These are phyloP conservation scores for Jacaranda copaia DNA, from an alignment of 257 asterid species.

Conservation along the genomic window DNA sequence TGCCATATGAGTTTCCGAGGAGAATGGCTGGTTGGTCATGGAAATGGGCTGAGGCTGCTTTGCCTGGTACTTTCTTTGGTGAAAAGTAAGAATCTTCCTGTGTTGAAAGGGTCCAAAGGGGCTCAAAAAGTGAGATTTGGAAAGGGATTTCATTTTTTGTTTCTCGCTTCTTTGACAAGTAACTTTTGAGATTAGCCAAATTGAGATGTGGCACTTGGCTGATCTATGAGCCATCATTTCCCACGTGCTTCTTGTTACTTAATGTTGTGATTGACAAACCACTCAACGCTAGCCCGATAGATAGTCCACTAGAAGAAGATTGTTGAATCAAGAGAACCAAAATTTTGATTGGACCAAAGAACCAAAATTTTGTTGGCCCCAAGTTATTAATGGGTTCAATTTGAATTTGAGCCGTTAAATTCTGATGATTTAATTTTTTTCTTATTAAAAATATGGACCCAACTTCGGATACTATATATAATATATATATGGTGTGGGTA, in stretches of 20 bases:
- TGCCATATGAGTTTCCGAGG: conserved; percentile 23
- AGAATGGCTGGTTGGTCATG: neutral
- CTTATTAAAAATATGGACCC: too few relatives aligned
- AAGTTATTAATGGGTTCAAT: too few relatives aligned
- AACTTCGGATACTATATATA: too few relatives aligned
- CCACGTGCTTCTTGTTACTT: too few relatives aligned
- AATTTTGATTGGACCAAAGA: neutral
- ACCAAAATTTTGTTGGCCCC: too few relatives aligned
- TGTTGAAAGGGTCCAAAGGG: conserved; percentile 11
- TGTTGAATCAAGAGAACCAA: neutral
- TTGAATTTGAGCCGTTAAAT: too few relatives aligned
- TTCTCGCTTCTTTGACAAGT: neutral
- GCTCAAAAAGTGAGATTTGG: neutral
- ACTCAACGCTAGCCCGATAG: too few relatives aligned
- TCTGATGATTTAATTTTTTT: too few relatives aligned
- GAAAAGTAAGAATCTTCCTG: conserved; percentile 27
- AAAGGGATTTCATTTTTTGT: neutral
- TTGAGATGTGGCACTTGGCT: too few relatives aligned
- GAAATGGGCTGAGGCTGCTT: neutral
- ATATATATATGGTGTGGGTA: neutral
- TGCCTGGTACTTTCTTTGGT: conserved; percentile 21
- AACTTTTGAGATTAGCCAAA: neutral
- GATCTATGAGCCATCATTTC: too few relatives aligned
- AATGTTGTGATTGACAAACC: too few relatives aligned
- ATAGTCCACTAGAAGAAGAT: too few relatives aligned